phyloP scores from a whole-genome alignment of 495 filamentous ascomycete species.

The Tuber microsphaerosporum region DNA sequence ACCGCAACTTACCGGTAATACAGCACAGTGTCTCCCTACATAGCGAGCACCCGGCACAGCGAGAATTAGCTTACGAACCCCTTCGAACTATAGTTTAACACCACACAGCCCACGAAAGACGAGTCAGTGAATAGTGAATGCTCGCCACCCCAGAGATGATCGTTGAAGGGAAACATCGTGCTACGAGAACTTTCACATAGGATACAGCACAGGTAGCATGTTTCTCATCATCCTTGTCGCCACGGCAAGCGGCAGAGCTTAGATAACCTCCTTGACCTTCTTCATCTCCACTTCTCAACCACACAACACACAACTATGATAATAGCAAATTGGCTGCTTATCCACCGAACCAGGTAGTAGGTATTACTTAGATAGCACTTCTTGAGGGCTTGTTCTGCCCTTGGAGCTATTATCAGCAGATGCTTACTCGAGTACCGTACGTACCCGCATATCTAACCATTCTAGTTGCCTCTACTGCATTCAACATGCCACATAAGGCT shows the following conservation, averaged over 20 bases:
- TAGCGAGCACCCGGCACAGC: too few species aligned
- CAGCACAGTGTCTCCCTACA: not conserved
- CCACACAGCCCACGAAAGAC: too few species aligned
- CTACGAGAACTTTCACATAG: not conserved
- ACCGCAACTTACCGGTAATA: too few species aligned
- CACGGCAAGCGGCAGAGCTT: not conserved
- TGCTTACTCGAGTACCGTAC: too few species aligned
- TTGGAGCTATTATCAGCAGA: not conserved
- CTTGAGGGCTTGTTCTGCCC: not conserved
- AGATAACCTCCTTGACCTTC: not conserved
- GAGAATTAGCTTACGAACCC: too few species aligned
- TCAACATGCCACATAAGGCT: not conserved
- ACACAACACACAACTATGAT: not conserved
- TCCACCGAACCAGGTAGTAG: not conserved
- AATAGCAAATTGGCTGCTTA: not conserved
- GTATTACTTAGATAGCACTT: not conserved
- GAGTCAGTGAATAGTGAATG: too few species aligned
- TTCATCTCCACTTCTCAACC: not conserved
- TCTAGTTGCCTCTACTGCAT: not conserved
- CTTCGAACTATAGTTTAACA: too few species aligned
- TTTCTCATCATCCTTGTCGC: not conserved
- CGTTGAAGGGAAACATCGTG: too few species aligned
- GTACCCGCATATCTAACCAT: not conserved
- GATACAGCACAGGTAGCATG: not conserved
- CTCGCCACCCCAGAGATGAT: too few species aligned